Evolutionary conservation across 495 filamentous ascomycete species (phyloP).

Genomic region (Aspergillus bertholletiae): DNA sequence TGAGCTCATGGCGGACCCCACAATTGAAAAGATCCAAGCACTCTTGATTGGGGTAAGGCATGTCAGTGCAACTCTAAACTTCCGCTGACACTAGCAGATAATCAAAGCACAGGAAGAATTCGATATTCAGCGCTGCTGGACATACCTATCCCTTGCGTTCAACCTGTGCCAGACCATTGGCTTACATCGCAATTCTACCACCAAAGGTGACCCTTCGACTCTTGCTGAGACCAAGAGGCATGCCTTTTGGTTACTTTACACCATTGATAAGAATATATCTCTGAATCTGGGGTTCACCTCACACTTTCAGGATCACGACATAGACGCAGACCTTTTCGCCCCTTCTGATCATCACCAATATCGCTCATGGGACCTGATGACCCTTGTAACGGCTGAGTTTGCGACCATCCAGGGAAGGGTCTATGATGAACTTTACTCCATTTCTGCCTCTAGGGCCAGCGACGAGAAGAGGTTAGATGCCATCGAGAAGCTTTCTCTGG

Average conservation of each 20-base stretch:
- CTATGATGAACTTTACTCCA: constrained; percentile 23
- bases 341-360: constrained; percentile 4
- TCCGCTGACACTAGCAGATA: constrained; percentile 10
- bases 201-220: constrained; percentile 5
- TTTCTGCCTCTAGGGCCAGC: constrained; percentile 6
- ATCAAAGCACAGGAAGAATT: constrained; percentile 26
- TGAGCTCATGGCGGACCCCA: constrained; percentile 21
- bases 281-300: constrained; percentile 24
- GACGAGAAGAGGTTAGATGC: constrained; percentile 6
- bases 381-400: constrained; percentile 21
- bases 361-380: constrained; percentile 11
- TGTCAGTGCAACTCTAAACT: neutral
- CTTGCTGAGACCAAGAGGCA: constrained; percentile 21
- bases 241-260: constrained; percentile 25
- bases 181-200: constrained; percentile 15
- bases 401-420: constrained; percentile 20
- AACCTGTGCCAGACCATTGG: constrained; percentile 27
- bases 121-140: constrained; percentile 24
- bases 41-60: constrained; percentile 21
- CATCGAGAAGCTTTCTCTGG: constrained; percentile 15
- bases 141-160: constrained; percentile 24
- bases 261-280: constrained; percentile 25
- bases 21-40: constrained; percentile 24
- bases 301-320: constrained; percentile 27
- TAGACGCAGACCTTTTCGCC: constrained; percentile 17